phyloP scores from a whole-genome alignment of 768 basidiomycete genomes.

The Tylopilus vinaceipallidus region DNA sequence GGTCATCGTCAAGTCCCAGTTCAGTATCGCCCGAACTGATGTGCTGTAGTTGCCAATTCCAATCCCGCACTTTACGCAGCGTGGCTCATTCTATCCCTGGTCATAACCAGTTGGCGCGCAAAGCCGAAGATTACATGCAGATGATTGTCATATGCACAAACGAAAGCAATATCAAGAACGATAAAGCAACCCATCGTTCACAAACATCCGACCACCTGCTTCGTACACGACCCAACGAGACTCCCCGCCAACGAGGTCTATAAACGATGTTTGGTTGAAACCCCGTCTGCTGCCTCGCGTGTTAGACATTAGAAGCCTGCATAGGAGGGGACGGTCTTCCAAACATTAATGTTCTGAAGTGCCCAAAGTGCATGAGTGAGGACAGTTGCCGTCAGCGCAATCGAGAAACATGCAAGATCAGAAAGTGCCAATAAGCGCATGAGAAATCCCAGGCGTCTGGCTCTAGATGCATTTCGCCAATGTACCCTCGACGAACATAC shows the following conservation, averaged over 20 bases:
- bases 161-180: not conserved
- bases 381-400: constrained; percentile 13
- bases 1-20: too few relatives aligned
- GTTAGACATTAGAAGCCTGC: constrained; percentile 1
- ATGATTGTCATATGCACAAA: constrained; percentile 1
- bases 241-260: too few relatives aligned
- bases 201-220: not conserved
- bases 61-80: too few relatives aligned
- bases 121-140: too few relatives aligned
- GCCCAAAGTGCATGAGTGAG: constrained; percentile 19
- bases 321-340: constrained; percentile 27
- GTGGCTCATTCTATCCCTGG: too few relatives aligned
- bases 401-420: constrained; percentile 17
- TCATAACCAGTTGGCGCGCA: not conserved
- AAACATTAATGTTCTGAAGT: constrained; percentile 22
- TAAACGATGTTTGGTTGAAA: too few relatives aligned
- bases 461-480: constrained; percentile 11
- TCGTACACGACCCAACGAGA: constrained; percentile 4
- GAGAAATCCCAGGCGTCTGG: constrained; percentile 4
- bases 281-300: too few relatives aligned
- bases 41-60: too few relatives aligned
- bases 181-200: not conserved
- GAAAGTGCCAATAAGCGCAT: constrained; percentile 6
- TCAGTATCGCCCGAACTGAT: too few relatives aligned
- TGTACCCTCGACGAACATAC: constrained; percentile 7